These are phyloP conservation scores for Aegilops longissima DNA, from an alignment of 176 grass and related monocot species.

Conservation along the genomic window DNA sequence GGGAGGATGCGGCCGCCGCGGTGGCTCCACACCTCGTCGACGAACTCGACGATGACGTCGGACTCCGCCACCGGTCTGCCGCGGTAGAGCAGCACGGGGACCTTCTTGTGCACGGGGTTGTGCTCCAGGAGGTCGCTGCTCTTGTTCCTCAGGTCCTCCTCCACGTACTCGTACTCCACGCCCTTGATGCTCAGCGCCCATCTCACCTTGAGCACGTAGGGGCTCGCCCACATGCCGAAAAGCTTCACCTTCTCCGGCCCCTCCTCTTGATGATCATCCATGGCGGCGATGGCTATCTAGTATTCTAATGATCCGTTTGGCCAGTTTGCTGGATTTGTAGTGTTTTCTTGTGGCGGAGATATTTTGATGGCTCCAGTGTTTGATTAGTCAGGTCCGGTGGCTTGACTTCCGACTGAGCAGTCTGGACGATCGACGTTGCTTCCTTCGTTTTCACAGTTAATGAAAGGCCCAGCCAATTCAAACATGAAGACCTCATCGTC, in stretches of 20 bases:
- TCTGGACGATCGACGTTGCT: neutral
- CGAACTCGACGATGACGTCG: conserved; percentile 44
- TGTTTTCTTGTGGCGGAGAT: neutral
- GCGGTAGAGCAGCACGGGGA: conserved; percentile 36
- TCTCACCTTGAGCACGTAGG: conserved; percentile 34
- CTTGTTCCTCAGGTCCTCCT: conserved; percentile 48
- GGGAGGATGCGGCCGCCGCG: conserved; percentile 27
- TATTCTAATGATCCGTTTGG: neutral
- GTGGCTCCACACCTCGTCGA: conserved; percentile 35
- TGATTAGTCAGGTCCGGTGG: conserved; percentile 7
- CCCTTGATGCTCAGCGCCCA: conserved; percentile 51
- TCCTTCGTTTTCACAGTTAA: neutral
- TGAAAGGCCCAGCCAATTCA: too few relatives aligned
- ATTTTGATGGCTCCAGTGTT: neutral
- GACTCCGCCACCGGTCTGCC: conserved; percentile 47
- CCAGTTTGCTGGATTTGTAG: neutral
- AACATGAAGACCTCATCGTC: too few relatives aligned
- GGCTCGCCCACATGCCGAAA: conserved; percentile 37
- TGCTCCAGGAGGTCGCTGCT: conserved; percentile 28
- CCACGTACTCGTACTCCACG: conserved; percentile 40
- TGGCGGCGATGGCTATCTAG: neutral
- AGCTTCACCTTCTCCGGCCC: conserved; percentile 26
- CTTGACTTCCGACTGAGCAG: neutral
- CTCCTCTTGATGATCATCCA: neutral
- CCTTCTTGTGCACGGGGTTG: conserved; percentile 51